Base-by-base conservation (phyloP, 768 basidiomycete genomes). In the Leccinum disarticulatum region DNA sequence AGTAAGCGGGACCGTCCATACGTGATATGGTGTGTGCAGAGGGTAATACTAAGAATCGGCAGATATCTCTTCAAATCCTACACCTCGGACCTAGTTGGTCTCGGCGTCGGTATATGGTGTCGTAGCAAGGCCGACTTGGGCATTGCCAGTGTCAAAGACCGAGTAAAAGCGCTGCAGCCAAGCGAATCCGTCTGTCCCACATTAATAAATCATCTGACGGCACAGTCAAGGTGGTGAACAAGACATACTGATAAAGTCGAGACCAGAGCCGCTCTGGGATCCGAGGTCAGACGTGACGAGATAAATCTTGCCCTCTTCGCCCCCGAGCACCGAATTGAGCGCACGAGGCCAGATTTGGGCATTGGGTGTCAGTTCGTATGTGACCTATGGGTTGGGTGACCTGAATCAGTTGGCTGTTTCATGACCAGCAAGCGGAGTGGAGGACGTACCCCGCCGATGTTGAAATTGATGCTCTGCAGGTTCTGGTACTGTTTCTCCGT, bases 321-420 rank as follows among this genome's bases (percentile, higher is more conserved):
- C 88, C 58, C 86, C 86, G 15, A 90, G 79, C 35, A 73, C 72
- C 15, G 74, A 70, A 74, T 90, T 88, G 61, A 84, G 75, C 4
- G 76, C 66, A 51, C 84, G 82, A 1, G 87, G 87, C 85, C 87
- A 89, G 62, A 86, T 83, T 77, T 90, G 87, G 6, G 84, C 87
- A 64, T 87, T 85, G 17, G 83, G 68, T 2, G 82, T 84, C 57
- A 89, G 63, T 69, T 83, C 82, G 64, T 79, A 86, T 9, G 78
- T 79, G 15, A 73, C 73, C 81, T 84, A 61, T 48, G 25, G 25
- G 25, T 25, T 25, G 25, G 25, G 25, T 51, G 7, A 56, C 46
- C 28, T 60, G 25, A 35, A 10, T 58, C 52, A 19, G 19, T 30
- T 52, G 41, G 25, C 25, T 49, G 48, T 14, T 28, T 52, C n/a